Base-by-base conservation (phyloP, 345 rosid genomes). In the Linum lewisii region DNA sequence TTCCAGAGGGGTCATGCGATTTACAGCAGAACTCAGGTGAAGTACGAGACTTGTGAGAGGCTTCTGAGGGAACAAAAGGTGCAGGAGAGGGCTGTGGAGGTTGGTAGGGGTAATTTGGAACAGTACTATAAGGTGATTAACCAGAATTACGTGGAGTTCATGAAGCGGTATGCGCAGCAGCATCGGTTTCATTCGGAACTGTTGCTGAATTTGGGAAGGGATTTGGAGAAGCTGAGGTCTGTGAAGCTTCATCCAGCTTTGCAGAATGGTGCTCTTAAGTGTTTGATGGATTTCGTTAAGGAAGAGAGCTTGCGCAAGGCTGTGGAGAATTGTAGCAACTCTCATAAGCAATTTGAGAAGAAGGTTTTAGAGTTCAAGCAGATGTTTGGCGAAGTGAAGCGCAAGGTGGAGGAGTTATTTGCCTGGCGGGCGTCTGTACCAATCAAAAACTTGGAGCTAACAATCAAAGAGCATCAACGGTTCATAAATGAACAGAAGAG, bases 301-400 rank as follows among this genome's bases (percentile, higher is more conserved):
- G 99, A 90, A 74, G 97, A 85, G 20, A 76, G 72, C 69, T 69
- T 94, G 80, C 79, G 79, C 64, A 90, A 81, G 83, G 78, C 79
- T 6, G 79, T 63, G 19, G 99, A 85, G 58, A 82, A 54, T 60
- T 83, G 97, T 70, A 73, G 73, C 63, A 80, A 57, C 73, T 90
- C 89, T 21, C 93, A 87, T 58, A 77, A 73, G 79, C 97, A 85
- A 79, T 94, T 90, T 74, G 96, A 90, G 82, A 90, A 77, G 68
- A 94, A 85, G 78, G 88, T 94, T 57, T 73, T 69, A 0, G 89
- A 90, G 66, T 86, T 94, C 56, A 83, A 82, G 82, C 90, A 84
- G 76, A 87, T 57, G 79, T 87, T 90, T 73, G 74, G 66, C 8
- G 96, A 94, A 38, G 84, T 76, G 64, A 87, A 80, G 78, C 69